These are phyloP conservation scores for Apodospora peruviana DNA, from an alignment of 495 filamentous ascomycete genomes.

Conservation along the genomic window DNA sequence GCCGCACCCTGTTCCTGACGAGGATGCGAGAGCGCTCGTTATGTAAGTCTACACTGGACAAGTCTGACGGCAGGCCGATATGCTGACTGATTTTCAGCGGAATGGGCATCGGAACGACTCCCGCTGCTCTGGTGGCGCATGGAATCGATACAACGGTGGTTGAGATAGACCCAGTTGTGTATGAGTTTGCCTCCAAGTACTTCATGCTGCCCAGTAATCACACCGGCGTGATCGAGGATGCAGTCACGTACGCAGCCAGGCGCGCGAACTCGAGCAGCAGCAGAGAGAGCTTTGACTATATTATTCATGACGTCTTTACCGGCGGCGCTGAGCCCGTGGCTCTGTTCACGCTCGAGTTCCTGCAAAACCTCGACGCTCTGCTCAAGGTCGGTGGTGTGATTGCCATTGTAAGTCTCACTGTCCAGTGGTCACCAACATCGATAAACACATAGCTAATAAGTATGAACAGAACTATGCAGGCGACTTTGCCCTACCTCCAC, in stretches of 20 bases:
- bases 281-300: conserved; percentile 69
- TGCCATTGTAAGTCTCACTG: conserved; percentile 65
- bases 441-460: background rate
- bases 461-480: conserved; percentile 84
- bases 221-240: conserved; percentile 75
- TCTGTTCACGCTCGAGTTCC: conserved; percentile 82
- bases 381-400: conserved; percentile 76
- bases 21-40: conserved; percentile 72
- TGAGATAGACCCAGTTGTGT: conserved; percentile 86
- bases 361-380: conserved; percentile 59
- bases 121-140: conserved; percentile 77
- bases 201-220: conserved; percentile 77
- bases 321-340: conserved; percentile 85
- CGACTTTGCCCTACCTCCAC: conserved; percentile 68
- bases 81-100: conserved; percentile 49
- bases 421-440: background rate
- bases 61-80: background rate
- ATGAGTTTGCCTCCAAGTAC: conserved; percentile 73
- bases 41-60: conserved; percentile 50
- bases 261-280: conserved; percentile 26
- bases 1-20: conserved; percentile 48
- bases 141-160: conserved; percentile 89
- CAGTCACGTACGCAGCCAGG: conserved; percentile 64
- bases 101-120: conserved; percentile 86
- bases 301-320: conserved; percentile 98